Evolutionary conservation across 768 basidiomycete species (phyloP), one percentile per base, ranked within the genome.

Genomic region (Leucosporidium creatinivorum): DNA sequence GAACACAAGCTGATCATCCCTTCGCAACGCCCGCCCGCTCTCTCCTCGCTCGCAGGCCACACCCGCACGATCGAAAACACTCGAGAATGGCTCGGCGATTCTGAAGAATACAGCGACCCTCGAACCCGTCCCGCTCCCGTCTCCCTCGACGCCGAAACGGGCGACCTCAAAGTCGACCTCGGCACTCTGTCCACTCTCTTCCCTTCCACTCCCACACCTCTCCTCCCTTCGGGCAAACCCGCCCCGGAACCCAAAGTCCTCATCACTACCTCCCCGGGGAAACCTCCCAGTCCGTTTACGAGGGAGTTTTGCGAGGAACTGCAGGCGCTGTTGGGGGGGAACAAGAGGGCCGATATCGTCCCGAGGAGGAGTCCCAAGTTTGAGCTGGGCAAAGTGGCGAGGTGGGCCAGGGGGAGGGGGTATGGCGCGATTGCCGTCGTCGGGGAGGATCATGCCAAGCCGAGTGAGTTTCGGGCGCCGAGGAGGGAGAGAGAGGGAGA

Each of bases 371-470:
- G 88, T 75, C 79, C 84, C 23, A 94, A 93, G 1, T 94, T 92
- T 72, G 87, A 89, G 39, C 93, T 99, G 77, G 91, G 91, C 73
- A 91, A 93, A 69, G 96, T 94, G 91, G 76, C 93, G 36, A 85
- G 88, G 4, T 99, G 96, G 96, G 92, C 92, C 26, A 87, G 88
- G 18, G 87, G 86, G 51, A 81, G 96, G 74, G 88, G 88, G 3
- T 99, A 91, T 77, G 88, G 87, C 54, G 91, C 93, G 70, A 76
- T 98, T 69, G 82, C 89, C 52, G 91, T 99, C 4, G 90, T 98
- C 44, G 98, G 98, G 70, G 96, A 99, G 76, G 90, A 98, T 73
- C 87, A 86, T 82, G 93, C 93, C 77, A 87, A 87, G 76, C 89
- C 93, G 19, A 96, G 96, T 93, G 73, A 78, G 91, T 83, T 55